A percentile compares a stretch with the other conserved stretches of the same genome.
These are phyloP conservation scores for Linaria vulgaris DNA, from an alignment of 257 asterid species.

Conservation along the genomic window DNA sequence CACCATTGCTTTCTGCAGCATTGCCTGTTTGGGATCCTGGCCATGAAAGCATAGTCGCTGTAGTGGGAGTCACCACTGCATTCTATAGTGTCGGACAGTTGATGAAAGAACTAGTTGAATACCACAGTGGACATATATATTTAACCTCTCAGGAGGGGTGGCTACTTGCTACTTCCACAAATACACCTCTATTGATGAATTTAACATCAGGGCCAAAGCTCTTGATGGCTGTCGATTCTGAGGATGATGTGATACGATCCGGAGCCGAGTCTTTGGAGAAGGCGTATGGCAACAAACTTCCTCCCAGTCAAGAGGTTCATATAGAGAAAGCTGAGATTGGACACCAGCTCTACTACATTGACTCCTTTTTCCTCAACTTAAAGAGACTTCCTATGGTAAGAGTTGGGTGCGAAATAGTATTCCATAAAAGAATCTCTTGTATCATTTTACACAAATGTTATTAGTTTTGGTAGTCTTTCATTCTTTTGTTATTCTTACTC, in stretches of 20 bases:
- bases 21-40: slow-evolving; percentile 83
- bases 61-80: slow-evolving; percentile 89
- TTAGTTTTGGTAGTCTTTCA: neutral
- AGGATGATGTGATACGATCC: slow-evolving; percentile 60
- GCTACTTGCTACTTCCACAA: slow-evolving; percentile 83
- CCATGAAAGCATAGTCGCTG: slow-evolving; percentile 72
- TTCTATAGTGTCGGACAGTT: slow-evolving; percentile 86
- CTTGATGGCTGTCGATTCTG: slow-evolving; percentile 75
- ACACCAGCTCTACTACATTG: slow-evolving; percentile 60
- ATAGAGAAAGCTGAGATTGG: slow-evolving; percentile 81
- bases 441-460: neutral
- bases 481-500: neutral
- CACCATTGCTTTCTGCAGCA: slow-evolving; percentile 89
- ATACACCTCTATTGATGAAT: slow-evolving; percentile 64
- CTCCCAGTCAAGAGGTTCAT: slow-evolving; percentile 75
- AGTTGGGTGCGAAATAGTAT: neutral
- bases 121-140: slow-evolving; percentile 86
- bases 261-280: slow-evolving; percentile 75
- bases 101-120: slow-evolving; percentile 89
- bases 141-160: slow-evolving; percentile 94
- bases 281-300: slow-evolving; percentile 51
- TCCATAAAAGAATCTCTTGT: neutral
- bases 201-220: slow-evolving; percentile 64
- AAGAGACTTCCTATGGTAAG: slow-evolving; percentile 92
- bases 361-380: slow-evolving; percentile 81